These are phyloP conservation scores for Geopyxis carbonaria DNA, from an alignment of 495 filamentous ascomycete species.

Conservation along the genomic window DNA sequence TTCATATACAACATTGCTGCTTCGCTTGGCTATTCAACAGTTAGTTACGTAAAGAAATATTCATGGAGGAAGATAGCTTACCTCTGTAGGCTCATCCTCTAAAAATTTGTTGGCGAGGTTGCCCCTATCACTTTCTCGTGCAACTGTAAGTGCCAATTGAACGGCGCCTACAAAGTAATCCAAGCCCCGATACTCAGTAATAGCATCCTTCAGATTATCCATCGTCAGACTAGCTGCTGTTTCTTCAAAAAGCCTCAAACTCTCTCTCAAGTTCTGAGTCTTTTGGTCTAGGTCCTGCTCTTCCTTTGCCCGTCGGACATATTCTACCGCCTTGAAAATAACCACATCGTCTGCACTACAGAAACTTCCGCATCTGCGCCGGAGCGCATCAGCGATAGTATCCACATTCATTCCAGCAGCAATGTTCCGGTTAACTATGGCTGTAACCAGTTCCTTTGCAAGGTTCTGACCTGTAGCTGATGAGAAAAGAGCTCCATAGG, in stretches of 20 bases:
- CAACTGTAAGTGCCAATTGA: slow-evolving; percentile 64
- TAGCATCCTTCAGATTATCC: slow-evolving; percentile 60
- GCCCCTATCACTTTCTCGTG: slow-evolving; percentile 62
- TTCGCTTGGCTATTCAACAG: neutral
- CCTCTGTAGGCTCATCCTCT: slow-evolving; percentile 38
- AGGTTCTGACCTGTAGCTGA: slow-evolving; percentile 62
- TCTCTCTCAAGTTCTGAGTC: slow-evolving; percentile 61
- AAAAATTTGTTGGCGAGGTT: slow-evolving; percentile 67
- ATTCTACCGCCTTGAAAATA: slow-evolving; percentile 94
- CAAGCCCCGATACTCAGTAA: slow-evolving; percentile 57
- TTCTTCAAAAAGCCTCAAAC: slow-evolving; percentile 68
- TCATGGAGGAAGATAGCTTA: slow-evolving; percentile 19
- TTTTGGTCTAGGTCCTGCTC: slow-evolving; percentile 60
- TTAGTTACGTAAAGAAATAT: neutral
- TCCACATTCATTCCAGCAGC: slow-evolving; percentile 90
- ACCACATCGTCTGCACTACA: slow-evolving; percentile 93
- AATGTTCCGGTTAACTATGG: slow-evolving; percentile 94
- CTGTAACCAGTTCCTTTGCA: slow-evolving; percentile 92
- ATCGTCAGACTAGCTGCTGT: slow-evolving; percentile 65
- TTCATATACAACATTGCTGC: slow-evolving; percentile 47
- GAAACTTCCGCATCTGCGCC: slow-evolving; percentile 83
- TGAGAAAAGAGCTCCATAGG: slow-evolving; percentile 74
- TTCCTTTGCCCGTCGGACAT: slow-evolving; percentile 59
- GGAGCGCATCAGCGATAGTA: slow-evolving; percentile 81
- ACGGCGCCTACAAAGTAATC: slow-evolving; percentile 95